A percentile compares a stretch with the other conserved stretches of the same genome.
These are phyloP conservation scores for Lepidium aucheri DNA, from an alignment of 345 rosid genomes.

Conservation along the genomic window DNA sequence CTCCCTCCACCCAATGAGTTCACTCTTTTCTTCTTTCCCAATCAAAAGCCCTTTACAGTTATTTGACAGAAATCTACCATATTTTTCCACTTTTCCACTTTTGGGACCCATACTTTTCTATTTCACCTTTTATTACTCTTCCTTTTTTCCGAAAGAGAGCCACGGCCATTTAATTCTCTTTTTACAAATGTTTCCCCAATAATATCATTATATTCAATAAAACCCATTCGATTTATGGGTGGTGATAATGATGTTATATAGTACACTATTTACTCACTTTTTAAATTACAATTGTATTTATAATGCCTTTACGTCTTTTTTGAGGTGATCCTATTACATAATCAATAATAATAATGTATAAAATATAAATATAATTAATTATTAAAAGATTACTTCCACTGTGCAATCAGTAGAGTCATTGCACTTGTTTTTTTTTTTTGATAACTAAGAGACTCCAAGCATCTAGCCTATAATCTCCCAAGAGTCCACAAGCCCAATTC, in stretches of 20 bases:
- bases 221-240: not conserved
- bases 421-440: no score
- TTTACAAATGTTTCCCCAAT: not conserved
- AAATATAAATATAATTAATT: no score
- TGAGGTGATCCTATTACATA: no score
- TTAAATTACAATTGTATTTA: no score
- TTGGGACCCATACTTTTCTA: constrained; percentile 4
- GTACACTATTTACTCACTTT: no score
- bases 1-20: not conserved
- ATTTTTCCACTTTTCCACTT: constrained; percentile 7
- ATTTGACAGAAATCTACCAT: constrained; percentile 16
- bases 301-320: no score
- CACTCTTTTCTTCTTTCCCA: constrained; percentile 1
- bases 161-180: not conserved
- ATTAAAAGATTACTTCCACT: not conserved
- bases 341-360: no score
- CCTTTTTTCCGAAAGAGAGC: not conserved
- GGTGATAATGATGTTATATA: no score
- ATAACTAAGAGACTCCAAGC: no score
- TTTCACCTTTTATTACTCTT: not conserved
- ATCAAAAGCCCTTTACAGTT: not conserved
- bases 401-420: not conserved
- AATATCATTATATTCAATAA: no score
- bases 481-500: no score
- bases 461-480: no score